Evolutionary conservation across 2,329 filamentous ascomycete genomes (phyloP).

Genomic region (Coniella lustricola): DNA sequence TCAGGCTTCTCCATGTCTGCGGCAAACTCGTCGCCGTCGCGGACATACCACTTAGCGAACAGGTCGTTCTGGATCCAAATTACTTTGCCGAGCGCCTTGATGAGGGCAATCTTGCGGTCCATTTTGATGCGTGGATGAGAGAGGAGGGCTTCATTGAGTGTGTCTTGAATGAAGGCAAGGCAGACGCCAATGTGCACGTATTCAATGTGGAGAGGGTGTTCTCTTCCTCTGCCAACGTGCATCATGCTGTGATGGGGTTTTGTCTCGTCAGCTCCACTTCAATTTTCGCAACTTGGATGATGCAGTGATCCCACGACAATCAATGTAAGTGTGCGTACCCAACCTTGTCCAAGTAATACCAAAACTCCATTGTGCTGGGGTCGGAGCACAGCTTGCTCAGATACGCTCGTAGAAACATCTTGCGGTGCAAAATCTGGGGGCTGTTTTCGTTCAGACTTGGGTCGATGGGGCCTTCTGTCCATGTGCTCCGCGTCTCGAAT

Average conservation of each 20-base stretch:
- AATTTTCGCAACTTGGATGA: no score
- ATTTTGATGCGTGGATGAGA: conserved; percentile 61
- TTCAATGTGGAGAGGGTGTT: conserved; percentile 69
- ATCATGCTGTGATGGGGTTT: conserved; percentile 49
- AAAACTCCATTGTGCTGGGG: conserved; percentile 68
- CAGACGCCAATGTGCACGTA: conserved; percentile 71
- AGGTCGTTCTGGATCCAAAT: conserved; percentile 87
- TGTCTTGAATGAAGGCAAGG: conserved; percentile 69
- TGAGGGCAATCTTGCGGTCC: conserved; percentile 62
- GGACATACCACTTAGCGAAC: conserved; percentile 75
- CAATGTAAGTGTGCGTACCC: conserved; percentile 51
- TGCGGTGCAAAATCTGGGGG: conserved; percentile 68
- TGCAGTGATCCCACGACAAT: no score
- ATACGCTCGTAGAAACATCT: conserved; percentile 73
- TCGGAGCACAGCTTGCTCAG: conserved; percentile 68
- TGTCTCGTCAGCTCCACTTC: no score
- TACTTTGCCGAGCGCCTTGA: conserved; percentile 72
- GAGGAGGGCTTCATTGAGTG: conserved; percentile 69
- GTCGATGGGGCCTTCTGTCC: conserved; percentile 61
- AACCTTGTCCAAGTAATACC: conserved; percentile 79
- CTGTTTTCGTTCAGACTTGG: conserved; percentile 58
- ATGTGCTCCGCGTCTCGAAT: conserved; percentile 57
- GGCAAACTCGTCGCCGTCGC: conserved; percentile 57
- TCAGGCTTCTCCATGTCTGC: conserved; percentile 38
- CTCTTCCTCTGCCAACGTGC: conserved; percentile 69